phyloP scores from a whole-genome alignment of 2,329 filamentous ascomycete species.

The Didymella pomorum region DNA sequence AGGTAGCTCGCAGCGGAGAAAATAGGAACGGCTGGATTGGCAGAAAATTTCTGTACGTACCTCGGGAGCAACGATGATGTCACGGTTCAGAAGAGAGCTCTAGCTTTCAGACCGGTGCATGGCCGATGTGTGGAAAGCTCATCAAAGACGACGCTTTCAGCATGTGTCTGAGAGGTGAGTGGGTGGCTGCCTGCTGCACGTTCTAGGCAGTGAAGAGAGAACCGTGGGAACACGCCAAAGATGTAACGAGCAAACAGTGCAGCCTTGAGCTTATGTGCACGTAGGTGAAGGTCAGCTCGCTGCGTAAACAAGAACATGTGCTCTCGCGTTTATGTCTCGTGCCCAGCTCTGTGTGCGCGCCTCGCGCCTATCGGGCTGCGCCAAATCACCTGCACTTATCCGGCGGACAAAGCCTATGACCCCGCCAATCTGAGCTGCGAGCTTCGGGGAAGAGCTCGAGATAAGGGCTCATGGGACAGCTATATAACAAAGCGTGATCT shows the following conservation, averaged over 20 bases:
- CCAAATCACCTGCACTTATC: slow-evolving; percentile 11
- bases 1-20: slow-evolving; percentile 18
- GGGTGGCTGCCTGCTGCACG: slow-evolving; percentile 13
- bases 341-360: slow-evolving; percentile 26
- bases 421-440: slow-evolving; percentile 11
- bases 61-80: slow-evolving; percentile 41
- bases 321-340: slow-evolving; percentile 35
- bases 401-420: slow-evolving; percentile 13
- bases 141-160: slow-evolving; percentile 17
- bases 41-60: slow-evolving; percentile 33
- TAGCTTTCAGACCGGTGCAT: slow-evolving; percentile 23
- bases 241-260: slow-evolving; percentile 8
- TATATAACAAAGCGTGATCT: slow-evolving; percentile 15
- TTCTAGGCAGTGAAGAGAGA: slow-evolving; percentile 4
- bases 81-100: slow-evolving; percentile 33
- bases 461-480: slow-evolving; percentile 6
- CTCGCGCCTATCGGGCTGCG: slow-evolving; percentile 6
- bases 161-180: slow-evolving; percentile 12
- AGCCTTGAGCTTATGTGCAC: slow-evolving; percentile 9
- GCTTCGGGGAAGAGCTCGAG: slow-evolving; percentile 5
- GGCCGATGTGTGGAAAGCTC: slow-evolving; percentile 11
- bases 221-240: background rate
- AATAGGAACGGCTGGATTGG: slow-evolving; percentile 21
- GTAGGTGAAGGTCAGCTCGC: slow-evolving; percentile 10
- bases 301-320: slow-evolving; percentile 34